Percentiles rank a stretch among this genome's conserved stretches.
Conservation (phyloP, 345 rosid species). For the Syzygium grande region DNA sequence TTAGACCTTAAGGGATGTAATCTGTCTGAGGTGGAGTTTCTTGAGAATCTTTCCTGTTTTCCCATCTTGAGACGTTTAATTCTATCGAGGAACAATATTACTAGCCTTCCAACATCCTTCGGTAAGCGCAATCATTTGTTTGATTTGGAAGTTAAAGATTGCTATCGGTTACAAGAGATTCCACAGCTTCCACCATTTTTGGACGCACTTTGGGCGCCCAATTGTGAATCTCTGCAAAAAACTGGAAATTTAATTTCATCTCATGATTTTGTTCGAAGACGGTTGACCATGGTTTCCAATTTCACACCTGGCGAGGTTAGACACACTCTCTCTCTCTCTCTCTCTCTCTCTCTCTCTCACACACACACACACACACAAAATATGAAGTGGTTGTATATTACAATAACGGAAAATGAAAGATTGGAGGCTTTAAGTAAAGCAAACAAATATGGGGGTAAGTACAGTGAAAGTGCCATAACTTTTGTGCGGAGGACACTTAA, state of each 20-base stretch:
- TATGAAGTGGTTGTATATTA: not conserved
- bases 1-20: not conserved
- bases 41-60: too few relatives aligned
- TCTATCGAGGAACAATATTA: not conserved
- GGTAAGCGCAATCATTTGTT: not conserved
- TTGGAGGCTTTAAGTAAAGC: not conserved
- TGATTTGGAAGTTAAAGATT: fast-evolving
- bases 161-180: not conserved
- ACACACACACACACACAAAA: too few relatives aligned
- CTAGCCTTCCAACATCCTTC: not conserved
- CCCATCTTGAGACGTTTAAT: fast-evolving
- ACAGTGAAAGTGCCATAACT: too few relatives aligned
- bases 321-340: not conserved
- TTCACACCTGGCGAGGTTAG: not conserved
- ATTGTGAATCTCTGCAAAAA: not conserved
- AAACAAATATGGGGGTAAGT: too few relatives aligned
- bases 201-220: fast-evolving
- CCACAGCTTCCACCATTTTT: not conserved
- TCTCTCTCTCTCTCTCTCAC: not conserved
- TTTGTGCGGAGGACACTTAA: too few relatives aligned
- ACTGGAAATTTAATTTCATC: not conserved
- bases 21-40: too few relatives aligned
- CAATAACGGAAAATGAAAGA: not conserved
- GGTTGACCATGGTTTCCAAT: not conserved
- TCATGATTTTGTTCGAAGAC: not conserved